These are phyloP conservation scores for Corchorus capsularis DNA, from an alignment of 345 rosid species.

Conservation along the genomic window DNA sequence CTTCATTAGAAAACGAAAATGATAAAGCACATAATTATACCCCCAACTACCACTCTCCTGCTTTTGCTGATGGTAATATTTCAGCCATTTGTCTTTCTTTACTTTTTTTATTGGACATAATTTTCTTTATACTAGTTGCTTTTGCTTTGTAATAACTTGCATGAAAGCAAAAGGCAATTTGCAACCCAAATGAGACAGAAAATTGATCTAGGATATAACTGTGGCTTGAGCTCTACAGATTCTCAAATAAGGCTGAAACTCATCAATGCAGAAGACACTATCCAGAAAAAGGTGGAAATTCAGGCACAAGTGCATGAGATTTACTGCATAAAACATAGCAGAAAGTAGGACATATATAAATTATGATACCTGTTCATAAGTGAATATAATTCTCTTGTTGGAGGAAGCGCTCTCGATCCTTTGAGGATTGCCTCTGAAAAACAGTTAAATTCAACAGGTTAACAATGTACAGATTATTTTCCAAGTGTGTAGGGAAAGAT, in stretches of 20 bases:
- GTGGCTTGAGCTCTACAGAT: background rate
- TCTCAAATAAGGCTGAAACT: background rate
- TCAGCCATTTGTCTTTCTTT: background rate
- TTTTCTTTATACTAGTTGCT: background rate
- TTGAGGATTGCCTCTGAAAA: slow-evolving; percentile 90
- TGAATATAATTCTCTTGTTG: slow-evolving; percentile 79
- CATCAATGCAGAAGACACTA: background rate
- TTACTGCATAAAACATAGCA: background rate
- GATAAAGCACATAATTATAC: background rate
- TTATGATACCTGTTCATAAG: slow-evolving; percentile 82
- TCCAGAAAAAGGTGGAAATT: background rate
- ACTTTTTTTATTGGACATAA: background rate
- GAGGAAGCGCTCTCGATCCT: slow-evolving; percentile 75
- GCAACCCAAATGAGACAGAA: too few species aligned
- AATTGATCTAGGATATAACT: background rate
- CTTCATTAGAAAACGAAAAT: background rate
- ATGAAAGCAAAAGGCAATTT: background rate
- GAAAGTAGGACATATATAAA: background rate
- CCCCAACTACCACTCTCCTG: background rate
- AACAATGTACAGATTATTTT: background rate
- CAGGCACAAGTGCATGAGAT: background rate
- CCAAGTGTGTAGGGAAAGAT: background rate
- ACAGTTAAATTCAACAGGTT: slow-evolving; percentile 21
- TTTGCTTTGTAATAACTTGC: background rate
- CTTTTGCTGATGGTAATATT: background rate